Evolutionary conservation across 441 rosid genomes (phyloP), one percentile per base, ranked within the genome.

Genomic region (Pelargonium cotyledonis): DNA sequence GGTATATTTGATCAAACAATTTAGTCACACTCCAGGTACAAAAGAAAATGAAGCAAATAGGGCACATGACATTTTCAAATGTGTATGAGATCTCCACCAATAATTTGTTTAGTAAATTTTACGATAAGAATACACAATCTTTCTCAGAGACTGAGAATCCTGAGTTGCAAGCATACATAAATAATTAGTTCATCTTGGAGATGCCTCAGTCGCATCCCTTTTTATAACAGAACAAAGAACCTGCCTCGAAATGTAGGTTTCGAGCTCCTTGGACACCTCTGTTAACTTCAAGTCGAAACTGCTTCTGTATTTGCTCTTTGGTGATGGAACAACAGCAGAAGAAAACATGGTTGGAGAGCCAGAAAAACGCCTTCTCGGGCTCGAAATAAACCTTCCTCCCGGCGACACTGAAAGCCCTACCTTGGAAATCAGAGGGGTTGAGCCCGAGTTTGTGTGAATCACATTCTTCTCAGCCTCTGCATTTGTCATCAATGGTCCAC

Each of bases 201-300:
- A 88, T 66, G 88, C 91, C 70, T 88, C 88, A 64, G 73, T 81
- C 16, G 86, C 88, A 72, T 94, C 92, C 68, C 85, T 86, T 77
- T 84, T 88, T 62, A 88, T 86, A 26, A 81, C 91, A 71, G 96
- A 86, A 82, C 90, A 86, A 67, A 94, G 78, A 68, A 89, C 96
- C 79, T 94, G 95, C 77, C 79, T 91, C 31, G 97, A 91, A 71
- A 91, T 87, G 79, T 89, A 89, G 57, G 89, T 89, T 74, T 95
- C 96, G 5, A 95, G 89, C 85, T 91, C 96, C 73, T 76, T 84
- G 11, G 99, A 88, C 64, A 91, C 95, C 79, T 94, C 94, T 3
- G 94, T 87, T 76, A 86, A 79, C 84, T 91, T 95, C 88, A 95
- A 74, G 79, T 91, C 96, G 68, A 95, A 90, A 77, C 81, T 94